Conservation (phyloP, 2,329 filamentous ascomycete species). For the Pseudogymnoascus sp. region DNA sequence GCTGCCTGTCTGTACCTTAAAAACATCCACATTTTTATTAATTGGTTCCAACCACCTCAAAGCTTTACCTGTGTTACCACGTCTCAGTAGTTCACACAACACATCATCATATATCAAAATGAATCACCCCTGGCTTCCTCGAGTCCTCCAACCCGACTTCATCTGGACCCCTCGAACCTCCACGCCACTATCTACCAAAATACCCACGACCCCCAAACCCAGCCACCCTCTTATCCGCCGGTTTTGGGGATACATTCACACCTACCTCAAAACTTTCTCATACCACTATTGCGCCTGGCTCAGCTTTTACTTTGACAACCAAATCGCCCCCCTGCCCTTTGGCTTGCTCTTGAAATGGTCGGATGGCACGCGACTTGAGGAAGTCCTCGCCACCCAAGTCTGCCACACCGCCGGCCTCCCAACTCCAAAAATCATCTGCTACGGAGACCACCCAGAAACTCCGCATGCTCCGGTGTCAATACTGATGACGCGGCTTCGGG, state of each 20-base stretch:
- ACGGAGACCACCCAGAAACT: constrained; percentile 27
- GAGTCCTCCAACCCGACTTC: constrained; percentile 14
- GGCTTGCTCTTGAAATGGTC: constrained; percentile 33
- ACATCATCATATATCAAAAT: background rate
- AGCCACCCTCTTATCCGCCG: constrained; percentile 17
- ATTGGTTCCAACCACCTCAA: background rate
- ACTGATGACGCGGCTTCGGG: constrained; percentile 34
- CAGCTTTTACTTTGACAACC: constrained; percentile 22
- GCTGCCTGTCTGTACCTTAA: background rate
- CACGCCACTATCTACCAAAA: constrained; percentile 15
- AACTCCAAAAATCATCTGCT: constrained; percentile 28
- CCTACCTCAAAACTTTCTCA: constrained; percentile 25
- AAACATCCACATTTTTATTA: no score
- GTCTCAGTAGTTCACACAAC: background rate
- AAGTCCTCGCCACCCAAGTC: constrained; percentile 30
- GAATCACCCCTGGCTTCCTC: background rate
- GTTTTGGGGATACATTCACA: constrained; percentile 27
- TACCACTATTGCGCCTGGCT: constrained; percentile 26
- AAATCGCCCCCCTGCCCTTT: constrained; percentile 31
- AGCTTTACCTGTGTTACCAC: background rate
- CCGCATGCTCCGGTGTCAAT: constrained; percentile 28
- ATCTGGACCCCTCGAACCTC: constrained; percentile 15
- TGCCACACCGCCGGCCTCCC: constrained; percentile 29
- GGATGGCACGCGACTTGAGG: constrained; percentile 29
- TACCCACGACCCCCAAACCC: constrained; percentile 20